phyloP scores from a whole-genome alignment of 2,329 filamentous ascomycete species.

The Nigrograna mackinnonii region DNA sequence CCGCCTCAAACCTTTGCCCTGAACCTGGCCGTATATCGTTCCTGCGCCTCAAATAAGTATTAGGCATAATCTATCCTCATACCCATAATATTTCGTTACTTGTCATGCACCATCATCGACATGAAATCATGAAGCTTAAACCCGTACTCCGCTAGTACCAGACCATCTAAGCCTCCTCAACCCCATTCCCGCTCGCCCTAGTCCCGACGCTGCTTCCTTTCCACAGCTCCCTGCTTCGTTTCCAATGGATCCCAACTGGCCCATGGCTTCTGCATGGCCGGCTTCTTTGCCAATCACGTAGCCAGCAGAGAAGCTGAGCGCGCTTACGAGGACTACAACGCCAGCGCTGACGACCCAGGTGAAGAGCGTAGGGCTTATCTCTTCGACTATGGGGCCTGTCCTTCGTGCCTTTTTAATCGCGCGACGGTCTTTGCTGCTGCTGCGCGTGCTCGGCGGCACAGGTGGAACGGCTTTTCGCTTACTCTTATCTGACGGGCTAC shows the following conservation, averaged over 20 bases:
- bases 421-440: conserved; percentile 49
- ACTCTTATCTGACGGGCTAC: conserved; percentile 38
- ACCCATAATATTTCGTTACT: too few relatives aligned
- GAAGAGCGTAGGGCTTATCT: conserved; percentile 62
- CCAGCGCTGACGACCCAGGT: conserved; percentile 69
- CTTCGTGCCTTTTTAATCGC: conserved; percentile 48
- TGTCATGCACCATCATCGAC: not conserved
- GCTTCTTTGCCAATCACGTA: conserved; percentile 65
- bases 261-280: conserved; percentile 54
- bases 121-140: conserved; percentile 7
- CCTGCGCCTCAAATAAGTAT: too few relatives aligned
- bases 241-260: conserved; percentile 30
- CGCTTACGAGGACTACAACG: conserved; percentile 66
- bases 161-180: conserved; percentile 36
- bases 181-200: conserved; percentile 30
- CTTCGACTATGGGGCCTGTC: conserved; percentile 36
- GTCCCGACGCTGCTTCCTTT: conserved; percentile 31
- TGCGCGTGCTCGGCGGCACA: conserved; percentile 32
- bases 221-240: conserved; percentile 35
- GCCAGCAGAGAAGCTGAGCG: conserved; percentile 67
- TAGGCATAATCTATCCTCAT: too few relatives aligned
- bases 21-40: too few relatives aligned
- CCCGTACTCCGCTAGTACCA: conserved; percentile 25
- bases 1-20: too few relatives aligned
- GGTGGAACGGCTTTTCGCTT: conserved; percentile 50